These are phyloP conservation scores for Aspergillus carbonarius DNA, from an alignment of 2,329 filamentous ascomycete genomes.

Conservation along the genomic window DNA sequence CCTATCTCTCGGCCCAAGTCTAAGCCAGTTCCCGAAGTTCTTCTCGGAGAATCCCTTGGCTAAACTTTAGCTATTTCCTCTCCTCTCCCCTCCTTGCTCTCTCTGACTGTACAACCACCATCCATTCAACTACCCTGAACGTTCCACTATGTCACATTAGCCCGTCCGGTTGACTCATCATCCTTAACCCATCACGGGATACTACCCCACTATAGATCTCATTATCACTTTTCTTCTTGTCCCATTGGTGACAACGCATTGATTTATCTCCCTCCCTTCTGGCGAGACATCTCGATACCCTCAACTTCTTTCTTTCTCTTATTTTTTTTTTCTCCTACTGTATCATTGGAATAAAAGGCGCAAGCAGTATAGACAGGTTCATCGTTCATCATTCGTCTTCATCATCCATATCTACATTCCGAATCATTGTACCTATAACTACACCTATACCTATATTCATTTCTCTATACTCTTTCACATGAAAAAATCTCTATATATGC, in stretches of 20 bases:
- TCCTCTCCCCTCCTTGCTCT: neutral
- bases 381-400: constrained; percentile 4
- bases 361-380: neutral
- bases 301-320: neutral
- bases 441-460: neutral
- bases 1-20: neutral
- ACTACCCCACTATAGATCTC: neutral
- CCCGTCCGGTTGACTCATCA: too few relatives aligned
- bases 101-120: neutral
- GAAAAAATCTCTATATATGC: constrained; percentile 3
- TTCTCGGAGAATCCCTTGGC: constrained; percentile 33
- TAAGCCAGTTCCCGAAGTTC: constrained; percentile 16
- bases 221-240: neutral
- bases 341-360: neutral
- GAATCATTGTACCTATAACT: neutral
- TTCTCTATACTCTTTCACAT: neutral
- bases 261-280: neutral
- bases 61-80: constrained; percentile 14
- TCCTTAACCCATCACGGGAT: too few relatives aligned
- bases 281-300: neutral
- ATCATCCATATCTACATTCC: neutral
- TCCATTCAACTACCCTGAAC: neutral
- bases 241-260: neutral
- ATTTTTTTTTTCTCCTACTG: neutral
- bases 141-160: too few relatives aligned